Conservation (phyloP, 305 asterid genomes). For the Lippia alba region DNA sequence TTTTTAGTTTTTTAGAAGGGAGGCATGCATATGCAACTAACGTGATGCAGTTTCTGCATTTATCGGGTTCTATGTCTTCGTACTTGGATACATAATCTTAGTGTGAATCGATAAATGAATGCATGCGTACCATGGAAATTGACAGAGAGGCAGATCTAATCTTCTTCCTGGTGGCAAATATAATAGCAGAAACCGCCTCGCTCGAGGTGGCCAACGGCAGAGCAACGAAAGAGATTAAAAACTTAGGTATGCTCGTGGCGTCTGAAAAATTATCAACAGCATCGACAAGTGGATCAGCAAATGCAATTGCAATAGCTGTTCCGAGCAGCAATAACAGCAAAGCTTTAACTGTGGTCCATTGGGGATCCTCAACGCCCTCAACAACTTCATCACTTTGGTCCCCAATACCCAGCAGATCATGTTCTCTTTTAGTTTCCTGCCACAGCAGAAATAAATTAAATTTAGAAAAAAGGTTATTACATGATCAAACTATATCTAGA, state of each 20-base stretch:
- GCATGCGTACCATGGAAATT: slow-evolving; percentile 74
- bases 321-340: slow-evolving; percentile 72
- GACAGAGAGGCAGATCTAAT: slow-evolving; percentile 83
- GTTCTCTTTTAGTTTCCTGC: slow-evolving; percentile 88
- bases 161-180: slow-evolving; percentile 83
- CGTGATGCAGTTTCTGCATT: no score
- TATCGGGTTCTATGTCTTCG: no score
- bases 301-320: slow-evolving; percentile 79
- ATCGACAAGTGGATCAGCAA: slow-evolving; percentile 95
- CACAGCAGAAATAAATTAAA: slow-evolving; percentile 9
- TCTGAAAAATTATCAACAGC: slow-evolving; percentile 82
- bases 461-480: not conserved
- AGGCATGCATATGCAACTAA: no score
- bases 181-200: slow-evolving; percentile 94
- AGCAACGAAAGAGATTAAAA: slow-evolving; percentile 87
- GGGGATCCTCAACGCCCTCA: slow-evolving; percentile 66
- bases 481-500: not conserved
- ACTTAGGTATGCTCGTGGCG: slow-evolving; percentile 85
- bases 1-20: no score
- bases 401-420: slow-evolving; percentile 50
- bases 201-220: slow-evolving; percentile 93
- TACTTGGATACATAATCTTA: no score
- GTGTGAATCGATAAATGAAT: no score
- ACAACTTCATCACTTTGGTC: slow-evolving; percentile 65
- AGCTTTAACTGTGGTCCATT: slow-evolving; percentile 63